phyloP scores from a whole-genome alignment of 139 green algal genomes.

The Dunaliella primolecta region DNA sequence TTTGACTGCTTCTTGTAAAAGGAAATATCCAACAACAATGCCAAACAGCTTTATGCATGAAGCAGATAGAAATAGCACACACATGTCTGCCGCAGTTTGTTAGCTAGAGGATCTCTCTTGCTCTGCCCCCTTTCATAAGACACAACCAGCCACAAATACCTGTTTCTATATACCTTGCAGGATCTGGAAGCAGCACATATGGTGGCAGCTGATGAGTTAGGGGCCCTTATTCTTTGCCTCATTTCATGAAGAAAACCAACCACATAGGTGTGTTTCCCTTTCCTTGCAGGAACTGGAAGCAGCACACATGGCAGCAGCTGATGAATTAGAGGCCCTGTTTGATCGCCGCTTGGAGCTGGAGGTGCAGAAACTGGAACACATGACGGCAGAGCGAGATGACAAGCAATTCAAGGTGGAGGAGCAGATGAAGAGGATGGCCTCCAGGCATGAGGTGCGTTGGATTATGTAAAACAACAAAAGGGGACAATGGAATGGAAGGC shows the following conservation, averaged over 20 bases:
- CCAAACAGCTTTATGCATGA: no score
- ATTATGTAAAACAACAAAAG: no score
- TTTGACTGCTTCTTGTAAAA: no score
- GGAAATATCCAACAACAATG: no score
- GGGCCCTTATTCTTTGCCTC: background rate
- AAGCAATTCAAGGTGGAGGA: conserved; percentile 38
- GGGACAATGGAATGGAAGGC: no score
- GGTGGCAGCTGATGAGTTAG: background rate
- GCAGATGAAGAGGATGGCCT: conserved; percentile 18
- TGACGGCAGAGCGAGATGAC: conserved; percentile 36
- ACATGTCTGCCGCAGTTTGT: no score
- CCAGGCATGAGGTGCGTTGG: conserved; percentile 15
- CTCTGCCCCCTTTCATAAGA: no score
- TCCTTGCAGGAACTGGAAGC: conserved; percentile 25
- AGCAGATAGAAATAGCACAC: no score
- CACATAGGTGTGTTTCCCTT: background rate
- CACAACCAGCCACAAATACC: no score
- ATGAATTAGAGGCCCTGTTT: conserved; percentile 55
- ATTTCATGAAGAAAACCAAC: background rate
- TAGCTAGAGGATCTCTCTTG: no score
- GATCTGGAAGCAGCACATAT: background rate
- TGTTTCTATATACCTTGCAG: no score
- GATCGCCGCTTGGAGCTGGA: conserved; percentile 43
- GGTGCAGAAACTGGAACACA: conserved; percentile 10
- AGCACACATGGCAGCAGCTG: conserved; percentile 42